Base-by-base conservation (phyloP, 306 rosid species). In the Prosopis cineraria region DNA sequence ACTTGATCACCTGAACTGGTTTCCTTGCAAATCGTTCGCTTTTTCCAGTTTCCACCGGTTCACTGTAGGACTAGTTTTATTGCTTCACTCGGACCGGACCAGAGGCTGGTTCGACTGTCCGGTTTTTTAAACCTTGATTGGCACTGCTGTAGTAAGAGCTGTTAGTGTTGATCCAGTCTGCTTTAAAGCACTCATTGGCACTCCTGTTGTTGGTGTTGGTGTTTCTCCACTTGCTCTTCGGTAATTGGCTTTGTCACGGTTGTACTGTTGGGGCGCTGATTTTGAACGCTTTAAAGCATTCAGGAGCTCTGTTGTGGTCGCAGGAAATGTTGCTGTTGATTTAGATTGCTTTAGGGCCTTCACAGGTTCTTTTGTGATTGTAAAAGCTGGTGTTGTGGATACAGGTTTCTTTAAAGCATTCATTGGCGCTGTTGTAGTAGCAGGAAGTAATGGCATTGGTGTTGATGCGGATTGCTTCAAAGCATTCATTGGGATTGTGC, bases 401-500 rank as follows among this genome's bases (percentile, higher is more conserved):
- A 0, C 29, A 64, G 70, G 8, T 39, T 36, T 25, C 47, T 65
- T 34, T 14, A 8, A 5, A 36, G 29, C 30, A 65, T 65, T 64
- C 25, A 34, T 19, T 10, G 44, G 29, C 3, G 22, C 70, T 34
- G 47, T 36, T 10, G 47, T 37, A 20, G 70, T 36, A 7, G 47
- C 5, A 65, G 47, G 29, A 65, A 4, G 8, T 33, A 24, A 31
- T 17, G 43, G 25, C 5, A 2, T 64, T 64, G 69, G 22, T 11
- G 83, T 27, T 14, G 91, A 34, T 66, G 87, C 90, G 24, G 90
- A 69, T 27, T 77, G 91, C 74, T 73, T 86, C 33, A 69, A 74
- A 62, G 81, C 83, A 78, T 80, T 73, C 72, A 68, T 83, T 0
- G 89, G 80, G 11, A 84, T 66, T 82, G 97, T 14, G 88, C 79